phyloP scores from a whole-genome alignment of 2,329 filamentous ascomycete genomes.

The Colletotrichum aenigma region DNA sequence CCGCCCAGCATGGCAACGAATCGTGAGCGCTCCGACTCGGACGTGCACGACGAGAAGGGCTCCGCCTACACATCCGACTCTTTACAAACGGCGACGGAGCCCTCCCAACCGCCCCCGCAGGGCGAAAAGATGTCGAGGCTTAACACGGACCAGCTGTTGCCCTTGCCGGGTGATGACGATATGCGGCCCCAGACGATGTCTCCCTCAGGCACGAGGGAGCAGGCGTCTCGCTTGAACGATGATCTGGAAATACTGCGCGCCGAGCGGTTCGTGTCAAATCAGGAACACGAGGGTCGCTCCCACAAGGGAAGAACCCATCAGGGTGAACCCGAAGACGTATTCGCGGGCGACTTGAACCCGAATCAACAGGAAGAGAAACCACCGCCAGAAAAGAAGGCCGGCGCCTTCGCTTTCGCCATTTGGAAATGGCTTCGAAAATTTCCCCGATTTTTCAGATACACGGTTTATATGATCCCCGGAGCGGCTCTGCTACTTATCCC shows the following conservation, averaged over 20 bases:
- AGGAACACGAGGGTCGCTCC: slow-evolving; percentile 40
- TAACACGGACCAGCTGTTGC: slow-evolving; percentile 5
- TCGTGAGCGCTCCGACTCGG: slow-evolving; percentile 9
- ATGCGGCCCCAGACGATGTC: background rate
- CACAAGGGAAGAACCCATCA: slow-evolving; percentile 35
- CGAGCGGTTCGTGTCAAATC: slow-evolving; percentile 49
- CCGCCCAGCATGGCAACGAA: slow-evolving; percentile 3
- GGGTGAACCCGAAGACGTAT: slow-evolving; percentile 48
- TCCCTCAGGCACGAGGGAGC: slow-evolving; percentile 26
- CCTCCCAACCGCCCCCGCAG: background rate
- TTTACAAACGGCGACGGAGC: slow-evolving; percentile 15
- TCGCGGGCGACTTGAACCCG: slow-evolving; percentile 32
- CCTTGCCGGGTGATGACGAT: background rate
- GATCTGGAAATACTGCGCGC: slow-evolving; percentile 54
- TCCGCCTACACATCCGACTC: slow-evolving; percentile 19
- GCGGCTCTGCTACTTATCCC: slow-evolving; percentile 50
- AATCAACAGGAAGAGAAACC: slow-evolving; percentile 3
- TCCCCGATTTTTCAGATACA: slow-evolving; percentile 53
- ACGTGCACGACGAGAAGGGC: slow-evolving; percentile 24
- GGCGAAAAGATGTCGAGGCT: background rate
- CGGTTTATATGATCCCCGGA: slow-evolving; percentile 52
- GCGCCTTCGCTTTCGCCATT: slow-evolving; percentile 34
- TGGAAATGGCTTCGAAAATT: slow-evolving; percentile 53
- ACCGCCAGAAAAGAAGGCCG: slow-evolving; percentile 20
- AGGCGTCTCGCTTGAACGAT: slow-evolving; percentile 45